Evolutionary conservation across 2,329 filamentous ascomycete genomes (phyloP), one percentile per base, ranked within the genome.

Genomic region (Xenoacremonium recifei): DNA sequence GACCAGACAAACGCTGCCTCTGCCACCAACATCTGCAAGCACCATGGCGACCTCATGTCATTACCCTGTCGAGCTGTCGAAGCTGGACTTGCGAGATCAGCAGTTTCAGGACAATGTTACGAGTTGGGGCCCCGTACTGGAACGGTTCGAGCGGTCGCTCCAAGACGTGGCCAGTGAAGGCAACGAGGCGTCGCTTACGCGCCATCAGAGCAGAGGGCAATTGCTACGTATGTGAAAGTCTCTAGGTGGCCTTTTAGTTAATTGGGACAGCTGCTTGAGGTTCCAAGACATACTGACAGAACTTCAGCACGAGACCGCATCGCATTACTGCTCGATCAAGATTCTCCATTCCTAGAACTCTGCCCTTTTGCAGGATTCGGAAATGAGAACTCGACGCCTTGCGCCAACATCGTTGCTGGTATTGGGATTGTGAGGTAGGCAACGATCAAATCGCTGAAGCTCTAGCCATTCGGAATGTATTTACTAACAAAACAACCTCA

Each of bases 281-380:
- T n/a, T n/a, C n/a, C n/a, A n/a, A n/a, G n/a, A 5, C 13, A 21
- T 3, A 20, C 25, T 29, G 19, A 16, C 29, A 11, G 9, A 11
- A 10, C 42, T n/a, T 32, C 25, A 68, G 67, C 66, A 6, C 50
- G 67, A 37, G 67, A 70, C 40, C 53, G 67, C 21, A 55, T 70
- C 18, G 53, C 62, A 0, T 50, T 70, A 10, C 39, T 68, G 0
- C 44, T 68, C 11, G 67, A 70, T 39, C 49, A 59, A 15, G 64
- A 63, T 21, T 67, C 65, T 2, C 64, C 67, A 2, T 69, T 70
- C 41, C 51, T 69, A 2, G 67, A 70, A 27, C 51, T 70, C 4
- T 55, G 64, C 5, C 36, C 59, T 0, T 69, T 69, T 47, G 63
- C 66, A 1, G 67, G 67, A 0, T 65, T 59, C 41, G 31, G 32